Evolutionary conservation across 2,329 filamentous ascomycete genomes (phyloP), one percentile per base, ranked within the genome.

Genomic region (Penicillium occitanis): DNA sequence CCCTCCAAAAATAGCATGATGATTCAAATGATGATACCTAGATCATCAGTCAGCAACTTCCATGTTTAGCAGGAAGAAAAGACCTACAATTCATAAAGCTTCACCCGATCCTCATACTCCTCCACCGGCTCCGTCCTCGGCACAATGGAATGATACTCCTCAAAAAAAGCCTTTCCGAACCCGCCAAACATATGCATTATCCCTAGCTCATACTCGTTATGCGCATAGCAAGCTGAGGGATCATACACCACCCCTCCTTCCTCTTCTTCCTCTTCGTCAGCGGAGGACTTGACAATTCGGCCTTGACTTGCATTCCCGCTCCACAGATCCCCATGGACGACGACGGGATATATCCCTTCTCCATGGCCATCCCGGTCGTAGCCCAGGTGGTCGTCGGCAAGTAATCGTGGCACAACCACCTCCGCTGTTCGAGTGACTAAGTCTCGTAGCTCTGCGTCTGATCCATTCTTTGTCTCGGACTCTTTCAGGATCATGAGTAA

Each of bases 111-210:
- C n/a, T 90, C 88, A 82, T 91, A 97, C 81, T 98, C 93, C 11
- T 85, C 87, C 11, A 83, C 84, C 0, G 93, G 93, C 75, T 96
- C 91, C 8, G 90, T 89, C 80, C 90, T 96, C 0, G 90, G 90
- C 57, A 93, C 88, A 28, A 92, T 74, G 46, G 81, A 76, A 75
- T 91, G 87, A 75, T 97, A 98, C 74, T 95, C 91, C 37, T 84
- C 84, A 83, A 91, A 88, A 72, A 97, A 96, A 0, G 74, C 77
- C 0, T 77, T 72, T 0, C 88, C 88, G 77, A 96, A 97, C 0
- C 94, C 94, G 0, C 93, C 93, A 84, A 97, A 98, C 93, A 97
- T 96, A 61, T 86, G 87, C 93, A 97, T 97, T 70, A 96, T 97
- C 0, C 94, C 94, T 62, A 96, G 81, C 71, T 97, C 94, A 77